phyloP scores from a whole-genome alignment of 805 yeast genomes.

The Wickerhamomyces sydowiorum region DNA sequence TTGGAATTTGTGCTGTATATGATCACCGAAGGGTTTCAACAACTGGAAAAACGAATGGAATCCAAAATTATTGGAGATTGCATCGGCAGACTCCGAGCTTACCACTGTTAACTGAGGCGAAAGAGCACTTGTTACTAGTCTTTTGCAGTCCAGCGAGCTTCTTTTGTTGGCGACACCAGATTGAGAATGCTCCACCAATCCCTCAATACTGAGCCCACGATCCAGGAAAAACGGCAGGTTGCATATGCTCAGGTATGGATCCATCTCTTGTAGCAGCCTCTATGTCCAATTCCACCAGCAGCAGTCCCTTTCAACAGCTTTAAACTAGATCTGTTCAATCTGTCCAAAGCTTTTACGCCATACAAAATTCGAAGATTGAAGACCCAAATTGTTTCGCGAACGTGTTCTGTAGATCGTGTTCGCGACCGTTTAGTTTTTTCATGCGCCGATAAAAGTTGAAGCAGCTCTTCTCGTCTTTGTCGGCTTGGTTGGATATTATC shows the following conservation, averaged over 20 bases:
- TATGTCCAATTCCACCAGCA: too few relatives aligned
- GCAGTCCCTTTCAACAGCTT: too few relatives aligned
- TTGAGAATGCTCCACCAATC: conserved; percentile 6
- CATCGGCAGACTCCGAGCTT: conserved; percentile 41
- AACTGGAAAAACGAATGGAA: conserved; percentile 40
- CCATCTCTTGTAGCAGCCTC: neutral
- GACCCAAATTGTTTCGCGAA: neutral
- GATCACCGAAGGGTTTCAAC: conserved; percentile 51
- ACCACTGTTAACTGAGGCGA: conserved; percentile 49
- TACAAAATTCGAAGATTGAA: too few relatives aligned
- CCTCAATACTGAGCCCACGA: conserved; percentile 10
- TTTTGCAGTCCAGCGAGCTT: conserved; percentile 21
- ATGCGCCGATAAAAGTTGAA: too few relatives aligned
- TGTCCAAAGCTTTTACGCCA: too few relatives aligned
- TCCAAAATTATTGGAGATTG: conserved; percentile 35
- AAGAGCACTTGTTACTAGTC: conserved; percentile 31
- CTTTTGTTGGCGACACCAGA: conserved; percentile 8
- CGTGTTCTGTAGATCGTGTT: neutral
- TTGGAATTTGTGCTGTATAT: conserved; percentile 40
- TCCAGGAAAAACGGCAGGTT: conserved; percentile 10
- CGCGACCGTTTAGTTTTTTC: too few relatives aligned
- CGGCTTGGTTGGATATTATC: too few relatives aligned
- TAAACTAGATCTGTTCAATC: too few relatives aligned
- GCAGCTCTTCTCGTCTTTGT: too few relatives aligned
- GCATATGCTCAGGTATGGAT: neutral